These are phyloP conservation scores for Trichoderma sp. DNA, from an alignment of 2,329 filamentous ascomycete genomes.

Conservation along the genomic window DNA sequence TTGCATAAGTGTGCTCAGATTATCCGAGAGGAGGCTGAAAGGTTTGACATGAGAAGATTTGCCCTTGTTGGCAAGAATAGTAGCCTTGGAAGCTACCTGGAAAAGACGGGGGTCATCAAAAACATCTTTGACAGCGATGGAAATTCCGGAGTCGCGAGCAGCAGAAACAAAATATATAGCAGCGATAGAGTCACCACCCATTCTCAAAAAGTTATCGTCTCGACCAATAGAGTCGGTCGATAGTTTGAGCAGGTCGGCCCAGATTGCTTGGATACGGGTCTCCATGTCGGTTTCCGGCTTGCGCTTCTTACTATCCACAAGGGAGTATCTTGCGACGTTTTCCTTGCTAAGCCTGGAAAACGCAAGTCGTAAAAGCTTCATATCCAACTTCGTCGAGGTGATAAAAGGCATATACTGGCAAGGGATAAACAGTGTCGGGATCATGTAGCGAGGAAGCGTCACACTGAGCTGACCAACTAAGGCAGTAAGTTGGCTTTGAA, in stretches of 20 bases:
- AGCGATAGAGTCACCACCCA: slow-evolving; percentile 28
- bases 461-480: slow-evolving; percentile 19
- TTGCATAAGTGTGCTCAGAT: background rate
- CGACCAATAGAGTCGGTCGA: slow-evolving; percentile 19
- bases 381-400: slow-evolving; percentile 22
- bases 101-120: slow-evolving; percentile 17
- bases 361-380: slow-evolving; percentile 16
- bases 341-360: slow-evolving; percentile 9
- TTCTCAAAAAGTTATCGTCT: slow-evolving; percentile 26
- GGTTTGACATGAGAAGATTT: background rate
- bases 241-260: slow-evolving; percentile 14
- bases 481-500: background rate
- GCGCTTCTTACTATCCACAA: slow-evolving; percentile 29
- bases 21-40: slow-evolving; percentile 5
- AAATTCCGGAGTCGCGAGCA: slow-evolving; percentile 18
- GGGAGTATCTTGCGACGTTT: slow-evolving; percentile 26
- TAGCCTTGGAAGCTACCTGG: slow-evolving; percentile 11
- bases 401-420: slow-evolving; percentile 20
- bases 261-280: slow-evolving; percentile 38
- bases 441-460: slow-evolving; percentile 20
- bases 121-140: slow-evolving; percentile 19
- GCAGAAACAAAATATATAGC: slow-evolving; percentile 27
- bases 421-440: slow-evolving; percentile 19
- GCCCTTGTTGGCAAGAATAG: background rate
- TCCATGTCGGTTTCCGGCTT: slow-evolving; percentile 27